Evolutionary conservation across 1,284 basidiomycete species (phyloP), one percentile per base, ranked within the genome.

Genomic region (Schizophyllum amplum): DNA sequence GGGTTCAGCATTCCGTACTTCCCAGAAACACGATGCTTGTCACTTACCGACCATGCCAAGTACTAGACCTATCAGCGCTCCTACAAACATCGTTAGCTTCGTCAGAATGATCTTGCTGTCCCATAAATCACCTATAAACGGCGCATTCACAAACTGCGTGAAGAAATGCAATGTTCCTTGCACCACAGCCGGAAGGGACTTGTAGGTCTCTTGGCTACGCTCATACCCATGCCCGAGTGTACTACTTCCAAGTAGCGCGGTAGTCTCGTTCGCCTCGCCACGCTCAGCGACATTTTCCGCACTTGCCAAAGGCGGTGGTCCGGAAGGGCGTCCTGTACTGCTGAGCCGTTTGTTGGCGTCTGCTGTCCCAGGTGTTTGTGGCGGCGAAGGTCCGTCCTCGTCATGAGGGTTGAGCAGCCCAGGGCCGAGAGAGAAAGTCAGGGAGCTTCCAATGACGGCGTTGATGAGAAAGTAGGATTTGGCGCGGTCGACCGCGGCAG

Each of bases 391-490:
- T 49, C 20, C 47, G 47, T 48, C 48, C 48, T 21, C 48, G 13
- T 50, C 48, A 13, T 50, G 48, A 4, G 48, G 24, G 48, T 21
- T 23, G 7, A 64, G 53, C 17, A 63, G 58, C 4, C 33, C 33
- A 48, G 61, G 63, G 1, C 63, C 61, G 46, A 64, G 48, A 15
- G 57, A 51, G 25, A 64, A 64, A 4, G 60, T 61, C 0, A 61
- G 47, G 4, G 57, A 54, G 47, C 62, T 64, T 7, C 60, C 58
- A 15, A 64, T 56, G 22, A 61, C 47, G n/a, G 61, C 60, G 48
- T 64, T 64, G 24, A 64, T 55, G 46, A 64, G 52, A 24, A 64
- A 60, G 50, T 62, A 64, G n/a, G 54, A 57, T 25, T 54, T 54
- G 2, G 60, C 61, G 22, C 63, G 60, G 7, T 55, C 46, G 11